phyloP scores from a whole-genome alignment of 768 basidiomycete genomes.

The Mycena vitilis region DNA sequence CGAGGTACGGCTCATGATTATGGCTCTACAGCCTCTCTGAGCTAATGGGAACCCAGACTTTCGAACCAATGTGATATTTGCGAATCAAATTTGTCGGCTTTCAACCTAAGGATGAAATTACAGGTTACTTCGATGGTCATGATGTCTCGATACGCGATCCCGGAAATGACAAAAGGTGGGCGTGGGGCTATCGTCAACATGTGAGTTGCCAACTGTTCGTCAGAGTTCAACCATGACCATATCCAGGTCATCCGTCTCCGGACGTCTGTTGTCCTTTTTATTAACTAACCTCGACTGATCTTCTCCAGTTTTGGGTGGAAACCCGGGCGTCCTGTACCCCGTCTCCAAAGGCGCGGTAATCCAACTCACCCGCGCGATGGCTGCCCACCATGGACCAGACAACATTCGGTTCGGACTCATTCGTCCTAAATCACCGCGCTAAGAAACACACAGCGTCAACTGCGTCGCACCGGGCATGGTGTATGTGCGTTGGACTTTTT shows the following conservation, averaged over 20 bases:
- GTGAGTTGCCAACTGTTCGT: constrained; percentile 1
- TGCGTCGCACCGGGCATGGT: constrained; percentile 48
- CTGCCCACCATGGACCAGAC: constrained; percentile 52
- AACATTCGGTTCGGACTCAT: constrained; percentile 50
- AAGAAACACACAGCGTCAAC: neutral
- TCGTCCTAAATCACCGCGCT: neutral
- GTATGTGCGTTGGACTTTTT: constrained; percentile 33
- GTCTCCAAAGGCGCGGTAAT: constrained; percentile 57
- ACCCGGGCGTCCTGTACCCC: constrained; percentile 54
- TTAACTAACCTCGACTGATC: neutral
- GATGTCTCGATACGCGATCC: constrained; percentile 56
- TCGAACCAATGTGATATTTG: constrained; percentile 26
- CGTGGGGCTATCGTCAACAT: constrained; percentile 57
- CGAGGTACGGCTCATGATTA: constrained; percentile 32
- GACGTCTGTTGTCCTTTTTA: constrained; percentile 14
- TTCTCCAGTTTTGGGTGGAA: constrained; percentile 45
- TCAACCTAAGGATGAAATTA: neutral
- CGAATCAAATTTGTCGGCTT: too few relatives aligned
- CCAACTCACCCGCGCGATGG: constrained; percentile 60
- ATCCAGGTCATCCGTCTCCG: constrained; percentile 30
- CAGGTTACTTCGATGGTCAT: constrained; percentile 56
- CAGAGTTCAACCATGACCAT: neutral
- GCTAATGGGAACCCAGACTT: constrained; percentile 32
- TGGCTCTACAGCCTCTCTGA: too few relatives aligned
- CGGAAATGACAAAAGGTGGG: constrained; percentile 55